phyloP scores from a whole-genome alignment of 352 stramenopile genomes.

The Phytophthora aleatoria region DNA sequence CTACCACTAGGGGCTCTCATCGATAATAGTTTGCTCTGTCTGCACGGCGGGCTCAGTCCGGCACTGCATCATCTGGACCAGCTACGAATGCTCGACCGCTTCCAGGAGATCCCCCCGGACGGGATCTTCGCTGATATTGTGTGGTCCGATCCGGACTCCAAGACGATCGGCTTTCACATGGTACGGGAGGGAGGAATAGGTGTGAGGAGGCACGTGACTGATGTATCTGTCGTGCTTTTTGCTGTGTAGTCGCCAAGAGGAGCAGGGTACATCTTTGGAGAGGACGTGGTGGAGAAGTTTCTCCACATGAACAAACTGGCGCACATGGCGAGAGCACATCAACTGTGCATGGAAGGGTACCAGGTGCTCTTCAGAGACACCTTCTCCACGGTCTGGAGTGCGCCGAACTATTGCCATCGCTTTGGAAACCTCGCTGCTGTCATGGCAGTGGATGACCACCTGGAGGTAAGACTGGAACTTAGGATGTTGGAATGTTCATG shows the following conservation, averaged over 20 bases:
- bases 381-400: conserved; percentile 85
- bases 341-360: conserved; percentile 88
- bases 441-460: conserved; percentile 70
- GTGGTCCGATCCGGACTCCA: conserved; percentile 83
- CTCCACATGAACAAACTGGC: conserved; percentile 79
- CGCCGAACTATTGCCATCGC: conserved; percentile 90
- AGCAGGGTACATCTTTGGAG: conserved; percentile 88
- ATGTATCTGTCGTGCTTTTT: conserved; percentile 37
- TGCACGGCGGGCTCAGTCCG: conserved; percentile 71
- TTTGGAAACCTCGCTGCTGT: conserved; percentile 78
- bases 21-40: conserved; percentile 65
- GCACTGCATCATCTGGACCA: conserved; percentile 91
- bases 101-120: conserved; percentile 81
- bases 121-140: conserved; percentile 84
- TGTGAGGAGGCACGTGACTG: conserved; percentile 38
- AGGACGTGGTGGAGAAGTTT: conserved; percentile 86
- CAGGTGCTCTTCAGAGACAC: conserved; percentile 79
- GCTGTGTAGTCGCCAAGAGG: conserved; percentile 63
- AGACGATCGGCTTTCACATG: conserved; percentile 87
- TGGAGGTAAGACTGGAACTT: conserved; percentile 41
- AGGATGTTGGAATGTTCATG: background rate
- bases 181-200: conserved; percentile 32
- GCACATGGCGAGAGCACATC: conserved; percentile 83
- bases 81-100: conserved; percentile 87
- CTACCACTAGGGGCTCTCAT: conserved; percentile 82